These are phyloP conservation scores for Coemansia sp. DNA, from an alignment of 192 early-diverging fungal genomes.

Conservation along the genomic window DNA sequence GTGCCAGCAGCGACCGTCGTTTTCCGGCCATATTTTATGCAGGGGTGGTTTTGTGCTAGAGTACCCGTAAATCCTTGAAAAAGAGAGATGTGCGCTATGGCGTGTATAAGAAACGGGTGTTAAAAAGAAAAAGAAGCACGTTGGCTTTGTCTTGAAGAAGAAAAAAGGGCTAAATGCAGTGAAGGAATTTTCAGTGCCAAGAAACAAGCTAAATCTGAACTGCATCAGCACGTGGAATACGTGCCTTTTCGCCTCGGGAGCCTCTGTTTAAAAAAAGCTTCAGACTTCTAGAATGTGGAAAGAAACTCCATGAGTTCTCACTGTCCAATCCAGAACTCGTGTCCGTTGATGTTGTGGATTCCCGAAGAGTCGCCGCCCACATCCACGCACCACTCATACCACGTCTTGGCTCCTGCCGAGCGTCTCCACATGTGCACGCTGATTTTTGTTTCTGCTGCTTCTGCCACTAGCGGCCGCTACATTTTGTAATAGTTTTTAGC, in stretches of 20 bases:
- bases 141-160: neutral
- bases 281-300: neutral
- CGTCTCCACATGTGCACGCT: slow-evolving; percentile 83
- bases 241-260: too few relatives aligned
- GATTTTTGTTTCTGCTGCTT: slow-evolving; percentile 56
- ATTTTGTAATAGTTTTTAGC: slow-evolving; percentile 6
- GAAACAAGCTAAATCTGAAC: too few relatives aligned
- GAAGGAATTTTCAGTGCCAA: too few relatives aligned
- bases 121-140: neutral
- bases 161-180: neutral
- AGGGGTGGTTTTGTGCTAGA: neutral
- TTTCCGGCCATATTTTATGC: neutral
- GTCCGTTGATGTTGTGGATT: slow-evolving; percentile 41
- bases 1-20: slow-evolving; percentile 6
- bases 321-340: slow-evolving; percentile 39
- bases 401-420: slow-evolving; percentile 76
- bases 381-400: slow-evolving; percentile 93
- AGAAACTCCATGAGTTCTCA: slow-evolving; percentile 3
- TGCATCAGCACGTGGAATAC: too few relatives aligned
- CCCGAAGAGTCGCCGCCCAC: slow-evolving; percentile 11
- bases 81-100: neutral
- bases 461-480: slow-evolving; percentile 67
- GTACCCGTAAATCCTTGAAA: too few relatives aligned
- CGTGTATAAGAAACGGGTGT: neutral
- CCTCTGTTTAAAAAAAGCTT: too few relatives aligned